Conservation (phyloP, 2,329 filamentous ascomycete species). For the Exophiala oligosperma region DNA sequence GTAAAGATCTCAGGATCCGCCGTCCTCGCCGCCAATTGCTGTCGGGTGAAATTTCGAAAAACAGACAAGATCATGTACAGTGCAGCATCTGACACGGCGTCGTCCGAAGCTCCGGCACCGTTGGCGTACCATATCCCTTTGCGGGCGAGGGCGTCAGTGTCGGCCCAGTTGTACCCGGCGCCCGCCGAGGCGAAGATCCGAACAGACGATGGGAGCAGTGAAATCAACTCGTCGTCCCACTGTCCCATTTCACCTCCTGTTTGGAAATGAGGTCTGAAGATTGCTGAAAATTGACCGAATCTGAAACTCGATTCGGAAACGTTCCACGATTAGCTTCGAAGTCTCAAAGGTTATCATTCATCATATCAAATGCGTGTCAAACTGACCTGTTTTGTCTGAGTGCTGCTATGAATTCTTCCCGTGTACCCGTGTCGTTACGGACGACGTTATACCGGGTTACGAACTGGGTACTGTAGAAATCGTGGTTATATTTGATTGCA, state of each 20-base stretch:
- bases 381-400: not conserved
- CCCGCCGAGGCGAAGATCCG: conserved; percentile 65
- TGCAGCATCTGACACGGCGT: conserved; percentile 47
- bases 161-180: conserved; percentile 67
- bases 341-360: no score
- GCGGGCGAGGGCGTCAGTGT: conserved; percentile 51
- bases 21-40: conserved; percentile 48
- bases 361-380: not conserved
- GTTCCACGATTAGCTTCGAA: no score
- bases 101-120: conserved; percentile 44
- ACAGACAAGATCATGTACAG: conserved; percentile 47
- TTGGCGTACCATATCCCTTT: conserved; percentile 47
- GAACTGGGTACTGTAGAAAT: conserved; percentile 36
- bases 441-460: not conserved
- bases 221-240: conserved; percentile 63
- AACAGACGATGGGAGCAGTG: conserved; percentile 55
- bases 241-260: conserved; percentile 66
- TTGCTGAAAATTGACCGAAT: conserved; percentile 3
- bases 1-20: conserved; percentile 41
- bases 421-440: not conserved
- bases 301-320: not conserved
- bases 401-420: not conserved
- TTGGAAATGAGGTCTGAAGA: conserved; percentile 60
- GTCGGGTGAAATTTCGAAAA: conserved; percentile 54
- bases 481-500: conserved; percentile 50